A percentile compares a stretch with the other conserved stretches of the same genome.
Conservation (phyloP, 805 yeast species). For the Blastobotrys terrestris region DNA sequence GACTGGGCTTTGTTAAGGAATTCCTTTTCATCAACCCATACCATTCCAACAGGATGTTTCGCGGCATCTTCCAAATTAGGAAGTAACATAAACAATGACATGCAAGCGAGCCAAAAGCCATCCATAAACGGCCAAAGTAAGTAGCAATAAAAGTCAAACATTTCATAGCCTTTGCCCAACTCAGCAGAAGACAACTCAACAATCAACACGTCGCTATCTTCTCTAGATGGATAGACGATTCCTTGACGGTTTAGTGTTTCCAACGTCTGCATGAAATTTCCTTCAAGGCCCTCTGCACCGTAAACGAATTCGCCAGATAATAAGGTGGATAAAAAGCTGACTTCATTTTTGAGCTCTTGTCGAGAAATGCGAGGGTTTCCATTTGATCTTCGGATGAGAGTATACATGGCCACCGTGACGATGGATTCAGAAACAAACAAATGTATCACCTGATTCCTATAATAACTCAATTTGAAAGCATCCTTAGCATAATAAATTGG, state of each 20-base stretch:
- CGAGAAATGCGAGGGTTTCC: conserved; percentile 22
- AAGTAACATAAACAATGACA: conserved; percentile 31
- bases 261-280: conserved; percentile 29
- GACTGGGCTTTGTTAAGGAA: conserved; percentile 33
- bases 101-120: conserved; percentile 37
- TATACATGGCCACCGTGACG: conserved; percentile 37
- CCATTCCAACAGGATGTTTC: conserved; percentile 3
- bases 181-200: conserved; percentile 20
- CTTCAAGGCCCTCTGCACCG: conserved; percentile 31
- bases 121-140: conserved; percentile 40
- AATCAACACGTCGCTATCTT: conserved; percentile 15
- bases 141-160: conserved; percentile 37
- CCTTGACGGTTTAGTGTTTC: conserved; percentile 25
- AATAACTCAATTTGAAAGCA: conserved; percentile 50
- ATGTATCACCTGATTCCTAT: conserved; percentile 52
- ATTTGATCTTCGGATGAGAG: conserved; percentile 25
- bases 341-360: conserved; percentile 26
- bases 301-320: conserved; percentile 37
- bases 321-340: conserved; percentile 31
- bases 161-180: conserved; percentile 20
- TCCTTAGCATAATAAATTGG: conserved; percentile 39
- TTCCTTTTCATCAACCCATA: conserved; percentile 28
- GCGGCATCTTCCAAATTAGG: conserved; percentile 18
- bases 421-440: conserved; percentile 48
- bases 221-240: conserved; percentile 21